Conservation (phyloP, 768 basidiomycete genomes). For the Mycena filopes region DNA sequence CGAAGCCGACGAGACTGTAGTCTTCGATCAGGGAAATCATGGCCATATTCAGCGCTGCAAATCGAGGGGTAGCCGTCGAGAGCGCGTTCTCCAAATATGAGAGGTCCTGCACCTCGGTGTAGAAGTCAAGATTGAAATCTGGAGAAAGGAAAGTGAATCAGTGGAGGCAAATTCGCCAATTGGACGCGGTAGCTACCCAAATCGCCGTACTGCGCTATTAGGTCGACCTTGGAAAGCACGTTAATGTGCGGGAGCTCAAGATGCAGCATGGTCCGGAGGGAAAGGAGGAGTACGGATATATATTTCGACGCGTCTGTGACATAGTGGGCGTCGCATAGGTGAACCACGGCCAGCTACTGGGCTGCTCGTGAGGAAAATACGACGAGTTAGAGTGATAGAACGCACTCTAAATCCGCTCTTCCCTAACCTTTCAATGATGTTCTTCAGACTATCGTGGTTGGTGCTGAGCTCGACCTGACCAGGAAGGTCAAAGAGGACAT, state of each 20-base stretch:
- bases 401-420: conserved; percentile 89
- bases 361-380: conserved; percentile 25
- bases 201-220: conserved; percentile 91
- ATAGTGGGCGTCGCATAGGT: conserved; percentile 97
- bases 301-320: conserved; percentile 97
- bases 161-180: neutral
- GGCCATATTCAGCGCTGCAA: conserved; percentile 84
- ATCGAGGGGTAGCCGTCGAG: conserved; percentile 71
- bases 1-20: conserved; percentile 92
- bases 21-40: conserved; percentile 96
- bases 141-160: conserved; percentile 14
- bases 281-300: conserved; percentile 89
- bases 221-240: conserved; percentile 94
- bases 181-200: conserved; percentile 68
- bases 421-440: conserved; percentile 74
- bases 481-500: conserved; percentile 94
- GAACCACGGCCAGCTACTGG: conserved; percentile 87
- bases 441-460: conserved; percentile 90
- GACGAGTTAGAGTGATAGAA: conserved; percentile 25
- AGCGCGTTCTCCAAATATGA: conserved; percentile 86
- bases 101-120: conserved; percentile 97
- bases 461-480: conserved; percentile 99
- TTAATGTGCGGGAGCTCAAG: conserved; percentile 98
- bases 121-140: conserved; percentile 99
- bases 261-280: conserved; percentile 97